phyloP scores from a whole-genome alignment of 192 early-diverging fungal species.

The Coemansia sp. region DNA sequence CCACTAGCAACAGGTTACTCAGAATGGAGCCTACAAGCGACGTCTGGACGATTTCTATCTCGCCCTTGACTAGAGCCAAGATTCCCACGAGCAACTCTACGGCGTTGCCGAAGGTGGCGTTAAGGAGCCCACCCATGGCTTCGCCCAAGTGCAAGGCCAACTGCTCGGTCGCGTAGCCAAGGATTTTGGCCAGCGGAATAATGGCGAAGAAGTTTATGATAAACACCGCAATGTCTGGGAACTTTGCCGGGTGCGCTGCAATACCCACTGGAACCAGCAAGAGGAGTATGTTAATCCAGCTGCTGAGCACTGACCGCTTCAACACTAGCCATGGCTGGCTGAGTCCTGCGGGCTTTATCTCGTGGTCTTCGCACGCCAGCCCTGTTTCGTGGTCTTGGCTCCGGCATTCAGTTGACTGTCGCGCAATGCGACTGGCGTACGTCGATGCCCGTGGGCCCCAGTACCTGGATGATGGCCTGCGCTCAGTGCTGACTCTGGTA shows the following conservation, averaged over 20 bases:
- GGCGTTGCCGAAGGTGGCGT: conserved; percentile 79
- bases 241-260: conserved; percentile 58
- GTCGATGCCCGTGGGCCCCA: conserved; percentile 45
- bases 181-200: conserved; percentile 82
- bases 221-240: conserved; percentile 69
- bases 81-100: conserved; percentile 83
- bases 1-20: conserved; percentile 81
- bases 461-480: conserved; percentile 23
- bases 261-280: conserved; percentile 81
- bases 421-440: conserved; percentile 37
- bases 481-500: neutral
- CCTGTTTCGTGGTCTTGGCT: conserved; percentile 4
- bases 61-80: conserved; percentile 74
- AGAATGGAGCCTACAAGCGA: conserved; percentile 88
- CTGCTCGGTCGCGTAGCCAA: conserved; percentile 77
- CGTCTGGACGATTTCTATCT: conserved; percentile 83
- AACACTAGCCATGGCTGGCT: conserved; percentile 48
- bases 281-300: conserved; percentile 69
- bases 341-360: conserved; percentile 33
- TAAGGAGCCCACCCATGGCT: conserved; percentile 81
- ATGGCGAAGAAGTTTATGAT: conserved; percentile 88
- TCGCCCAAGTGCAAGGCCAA: conserved; percentile 59
- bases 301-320: conserved; percentile 55
- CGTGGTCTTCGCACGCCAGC: conserved; percentile 12
- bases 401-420: conserved; percentile 29